A percentile compares a stretch with the other conserved stretches of the same genome.
Evolutionary conservation across 176 grass and related monocot genomes (phyloP).

Genomic region (Themeda triandra): DNA sequence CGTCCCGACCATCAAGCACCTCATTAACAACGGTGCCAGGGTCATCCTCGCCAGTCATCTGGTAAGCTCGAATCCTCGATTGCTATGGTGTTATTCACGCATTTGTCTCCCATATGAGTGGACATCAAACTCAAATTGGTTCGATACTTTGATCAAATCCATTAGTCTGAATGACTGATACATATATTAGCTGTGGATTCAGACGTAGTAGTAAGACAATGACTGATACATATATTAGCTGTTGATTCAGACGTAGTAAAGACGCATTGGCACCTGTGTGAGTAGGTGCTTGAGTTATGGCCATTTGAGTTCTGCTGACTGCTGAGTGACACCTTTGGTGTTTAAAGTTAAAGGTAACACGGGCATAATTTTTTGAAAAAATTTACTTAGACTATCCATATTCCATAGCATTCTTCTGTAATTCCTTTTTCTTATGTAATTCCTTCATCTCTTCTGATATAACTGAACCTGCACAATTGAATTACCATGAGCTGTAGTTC

Average conservation of each 20-base stretch:
- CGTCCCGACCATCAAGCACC: slow-evolving; percentile 42
- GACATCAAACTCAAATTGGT: neutral
- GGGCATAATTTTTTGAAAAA: neutral
- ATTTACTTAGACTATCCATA: neutral
- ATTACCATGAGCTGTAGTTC: neutral
- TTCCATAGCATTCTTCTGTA: neutral
- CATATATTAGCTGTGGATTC: neutral
- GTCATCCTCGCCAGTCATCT: slow-evolving; percentile 45
- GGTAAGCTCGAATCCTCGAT: slow-evolving; percentile 26
- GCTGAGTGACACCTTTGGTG: neutral
- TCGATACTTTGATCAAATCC: neutral
- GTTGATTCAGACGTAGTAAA: neutral
- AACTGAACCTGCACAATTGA: neutral
- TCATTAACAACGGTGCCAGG: slow-evolving; percentile 35
- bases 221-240: neutral
- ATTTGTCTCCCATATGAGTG: neutral
- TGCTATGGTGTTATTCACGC: neutral
- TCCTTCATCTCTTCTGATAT: neutral
- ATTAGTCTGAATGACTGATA: neutral
- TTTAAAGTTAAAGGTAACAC: neutral
- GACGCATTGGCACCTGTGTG: neutral
- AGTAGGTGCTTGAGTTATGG: neutral
- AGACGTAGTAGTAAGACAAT: neutral
- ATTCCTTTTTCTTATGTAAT: neutral
- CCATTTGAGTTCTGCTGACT: neutral